Percentiles rank a stretch among this genome's conserved stretches.
These are phyloP conservation scores for Chalara sp. DNA, from an alignment of 2,329 filamentous ascomycete genomes.

Conservation along the genomic window DNA sequence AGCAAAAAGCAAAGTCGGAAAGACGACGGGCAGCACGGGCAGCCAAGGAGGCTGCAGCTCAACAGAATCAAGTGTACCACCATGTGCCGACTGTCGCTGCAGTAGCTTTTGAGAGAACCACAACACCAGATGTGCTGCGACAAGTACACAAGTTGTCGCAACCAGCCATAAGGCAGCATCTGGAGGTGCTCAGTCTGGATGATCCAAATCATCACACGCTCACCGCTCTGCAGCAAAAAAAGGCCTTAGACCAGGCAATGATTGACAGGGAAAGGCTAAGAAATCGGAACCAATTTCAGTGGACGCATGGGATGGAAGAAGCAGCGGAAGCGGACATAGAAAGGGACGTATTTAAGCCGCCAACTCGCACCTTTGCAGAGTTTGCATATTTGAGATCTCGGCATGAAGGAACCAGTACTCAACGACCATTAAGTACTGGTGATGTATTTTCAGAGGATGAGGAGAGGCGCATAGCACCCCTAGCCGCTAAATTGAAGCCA, in stretches of 20 bases:
- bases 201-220: constrained; percentile 6
- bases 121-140: constrained; percentile 37
- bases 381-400: constrained; percentile 13
- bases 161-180: constrained; percentile 33
- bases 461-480: background rate
- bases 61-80: constrained; percentile 30
- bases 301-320: constrained; percentile 30
- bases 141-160: constrained; percentile 39
- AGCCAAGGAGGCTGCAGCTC: constrained; percentile 3
- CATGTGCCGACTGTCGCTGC: constrained; percentile 50
- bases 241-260: constrained; percentile 22
- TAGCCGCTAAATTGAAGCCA: constrained; percentile 7
- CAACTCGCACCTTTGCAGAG: constrained; percentile 26
- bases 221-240: constrained; percentile 13
- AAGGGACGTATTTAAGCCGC: constrained; percentile 21
- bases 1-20: constrained; percentile 37
- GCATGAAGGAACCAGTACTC: constrained; percentile 1
- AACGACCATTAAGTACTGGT: constrained; percentile 19
- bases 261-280: constrained; percentile 29
- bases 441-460: constrained; percentile 15
- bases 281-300: constrained; percentile 40
- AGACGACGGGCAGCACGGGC: constrained; percentile 13
- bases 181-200: constrained; percentile 26
- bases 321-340: constrained; percentile 27
- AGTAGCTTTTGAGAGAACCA: constrained; percentile 46